Percentiles rank a stretch among this genome's conserved stretches.
phyloP scores from a whole-genome alignment of 2,329 filamentous ascomycete genomes.

The Fusarium camptoceras region DNA sequence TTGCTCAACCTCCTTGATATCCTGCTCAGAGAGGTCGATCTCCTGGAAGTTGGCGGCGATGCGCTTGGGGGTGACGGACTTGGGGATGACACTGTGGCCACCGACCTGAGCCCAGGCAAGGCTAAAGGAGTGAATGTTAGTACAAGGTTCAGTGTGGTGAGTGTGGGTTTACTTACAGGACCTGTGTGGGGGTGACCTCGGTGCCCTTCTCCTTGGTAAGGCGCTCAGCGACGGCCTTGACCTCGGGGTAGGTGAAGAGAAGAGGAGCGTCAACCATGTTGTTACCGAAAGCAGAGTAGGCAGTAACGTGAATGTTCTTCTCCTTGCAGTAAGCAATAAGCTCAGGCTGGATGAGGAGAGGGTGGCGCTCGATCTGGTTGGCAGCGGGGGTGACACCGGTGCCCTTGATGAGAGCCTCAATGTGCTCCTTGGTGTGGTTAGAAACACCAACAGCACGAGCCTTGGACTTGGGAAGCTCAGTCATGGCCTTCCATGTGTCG shows the following conservation, averaged over 20 bases:
- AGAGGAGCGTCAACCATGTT: slow-evolving; percentile 57
- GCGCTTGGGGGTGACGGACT: slow-evolving; percentile 73
- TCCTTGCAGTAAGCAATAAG: slow-evolving; percentile 68
- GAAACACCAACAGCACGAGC: slow-evolving; percentile 79
- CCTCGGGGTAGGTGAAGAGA: slow-evolving; percentile 65
- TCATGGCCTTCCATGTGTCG: slow-evolving; percentile 23
- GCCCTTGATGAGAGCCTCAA: slow-evolving; percentile 67
- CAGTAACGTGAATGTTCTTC: slow-evolving; percentile 67
- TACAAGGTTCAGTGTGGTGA: not conserved
- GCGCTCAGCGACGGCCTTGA: slow-evolving; percentile 65
- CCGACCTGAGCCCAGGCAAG: slow-evolving; percentile 65
- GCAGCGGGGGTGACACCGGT: slow-evolving; percentile 72
- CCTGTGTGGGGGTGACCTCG: slow-evolving; percentile 55
- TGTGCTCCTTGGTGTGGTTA: slow-evolving; percentile 74
- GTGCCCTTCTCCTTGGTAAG: slow-evolving; percentile 46
- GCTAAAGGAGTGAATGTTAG: not conserved
- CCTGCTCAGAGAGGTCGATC: slow-evolving; percentile 65
- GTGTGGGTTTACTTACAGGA: slow-evolving; percentile 40
- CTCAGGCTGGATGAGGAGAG: slow-evolving; percentile 73
- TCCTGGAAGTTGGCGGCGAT: slow-evolving; percentile 77
- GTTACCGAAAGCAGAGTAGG: slow-evolving; percentile 65
- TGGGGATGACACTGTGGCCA: slow-evolving; percentile 78
- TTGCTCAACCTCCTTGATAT: slow-evolving; percentile 8
- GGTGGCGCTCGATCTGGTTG: slow-evolving; percentile 86
- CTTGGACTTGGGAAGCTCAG: slow-evolving; percentile 50